These are phyloP conservation scores for Lactarius evosmus DNA, from an alignment of 768 basidiomycete genomes.

Conservation along the genomic window DNA sequence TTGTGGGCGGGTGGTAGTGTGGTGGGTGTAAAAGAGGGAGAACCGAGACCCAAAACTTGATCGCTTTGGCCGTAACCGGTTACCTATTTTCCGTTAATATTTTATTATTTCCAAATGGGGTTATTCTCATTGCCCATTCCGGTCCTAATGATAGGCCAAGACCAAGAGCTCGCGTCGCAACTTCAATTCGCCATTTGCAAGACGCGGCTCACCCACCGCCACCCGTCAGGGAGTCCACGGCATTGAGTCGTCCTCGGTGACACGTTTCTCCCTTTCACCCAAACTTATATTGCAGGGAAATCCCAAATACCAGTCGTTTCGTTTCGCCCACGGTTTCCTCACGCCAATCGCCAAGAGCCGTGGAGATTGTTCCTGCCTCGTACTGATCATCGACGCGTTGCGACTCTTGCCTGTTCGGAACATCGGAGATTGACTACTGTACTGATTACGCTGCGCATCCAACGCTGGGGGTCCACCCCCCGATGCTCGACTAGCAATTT, in stretches of 20 bases:
- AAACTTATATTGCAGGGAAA: too few species aligned
- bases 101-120: background rate
- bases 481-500: background rate
- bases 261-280: background rate
- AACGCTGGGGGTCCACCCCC: too few species aligned
- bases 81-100: background rate
- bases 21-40: background rate
- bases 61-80: background rate
- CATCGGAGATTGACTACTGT: background rate
- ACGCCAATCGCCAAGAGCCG: too few species aligned
- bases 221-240: background rate
- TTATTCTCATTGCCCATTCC: background rate
- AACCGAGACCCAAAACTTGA: background rate
- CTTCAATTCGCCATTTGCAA: background rate
- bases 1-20: background rate
- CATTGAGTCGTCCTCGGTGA: background rate
- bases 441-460: background rate
- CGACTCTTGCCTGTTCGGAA: background rate
- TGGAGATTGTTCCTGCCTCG: too few species aligned
- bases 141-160: too few species aligned
- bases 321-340: too few species aligned
- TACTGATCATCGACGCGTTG: background rate
- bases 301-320: too few species aligned
- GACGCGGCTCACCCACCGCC: background rate
- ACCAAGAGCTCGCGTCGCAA: background rate